Evolutionary conservation across 2,329 filamentous ascomycete species (phyloP).

Genomic region (Sporothrix inflata): DNA sequence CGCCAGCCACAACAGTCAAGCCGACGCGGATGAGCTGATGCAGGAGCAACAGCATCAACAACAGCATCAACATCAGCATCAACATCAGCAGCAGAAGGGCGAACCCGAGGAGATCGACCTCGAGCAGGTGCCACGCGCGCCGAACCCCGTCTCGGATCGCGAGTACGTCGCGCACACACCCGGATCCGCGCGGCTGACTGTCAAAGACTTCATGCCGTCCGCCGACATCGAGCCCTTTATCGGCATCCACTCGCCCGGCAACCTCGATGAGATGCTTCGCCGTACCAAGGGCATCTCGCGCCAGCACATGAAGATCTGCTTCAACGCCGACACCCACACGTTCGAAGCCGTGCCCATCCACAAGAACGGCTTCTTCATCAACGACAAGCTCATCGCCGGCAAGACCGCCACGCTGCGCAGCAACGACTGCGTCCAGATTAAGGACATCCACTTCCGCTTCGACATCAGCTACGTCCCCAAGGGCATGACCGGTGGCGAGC

Average conservation of each 20-base stretch:
- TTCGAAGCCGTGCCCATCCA: constrained; percentile 68
- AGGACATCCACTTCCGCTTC: constrained; percentile 70
- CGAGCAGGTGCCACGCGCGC: constrained; percentile 28
- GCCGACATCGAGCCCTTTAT: constrained; percentile 67
- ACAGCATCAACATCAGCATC: background rate
- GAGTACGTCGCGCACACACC: constrained; percentile 65
- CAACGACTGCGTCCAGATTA: constrained; percentile 71
- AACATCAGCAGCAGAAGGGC: background rate
- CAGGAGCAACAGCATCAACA: background rate
- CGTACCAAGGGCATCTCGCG: constrained; percentile 75
- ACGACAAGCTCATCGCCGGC: constrained; percentile 61
- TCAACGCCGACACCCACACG: constrained; percentile 62
- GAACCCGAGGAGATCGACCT: background rate
- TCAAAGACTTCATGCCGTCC: constrained; percentile 62
- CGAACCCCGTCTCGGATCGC: constrained; percentile 51
- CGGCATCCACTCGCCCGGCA: constrained; percentile 70
- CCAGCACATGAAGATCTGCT: constrained; percentile 72
- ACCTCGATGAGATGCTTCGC: constrained; percentile 55
- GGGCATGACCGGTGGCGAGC: constrained; percentile 61
- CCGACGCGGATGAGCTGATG: background rate
- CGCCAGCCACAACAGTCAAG: background rate
- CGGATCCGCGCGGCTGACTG: constrained; percentile 62
- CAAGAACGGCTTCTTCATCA: constrained; percentile 70
- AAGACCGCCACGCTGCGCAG: constrained; percentile 62
- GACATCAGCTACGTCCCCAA: constrained; percentile 66